phyloP scores from a whole-genome alignment of 176 grass and related monocot genomes.

The Saccharum officinarum region DNA sequence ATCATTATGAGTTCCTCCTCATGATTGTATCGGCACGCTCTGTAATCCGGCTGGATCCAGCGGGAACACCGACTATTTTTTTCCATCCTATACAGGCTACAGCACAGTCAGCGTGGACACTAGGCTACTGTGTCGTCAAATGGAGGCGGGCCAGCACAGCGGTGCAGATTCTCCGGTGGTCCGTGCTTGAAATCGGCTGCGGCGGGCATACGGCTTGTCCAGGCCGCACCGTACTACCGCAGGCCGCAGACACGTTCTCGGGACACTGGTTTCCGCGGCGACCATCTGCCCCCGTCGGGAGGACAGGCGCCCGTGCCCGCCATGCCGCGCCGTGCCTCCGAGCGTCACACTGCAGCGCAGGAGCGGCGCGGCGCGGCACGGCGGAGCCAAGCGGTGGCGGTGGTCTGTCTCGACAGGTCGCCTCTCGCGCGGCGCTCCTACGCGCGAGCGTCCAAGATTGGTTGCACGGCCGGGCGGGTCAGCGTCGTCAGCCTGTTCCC shows the following conservation, averaged over 20 bases:
- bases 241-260: too few relatives aligned
- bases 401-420: not conserved
- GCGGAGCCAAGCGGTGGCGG: not conserved
- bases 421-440: not conserved
- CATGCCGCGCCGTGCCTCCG: not conserved
- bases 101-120: too few relatives aligned
- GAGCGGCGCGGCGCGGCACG: too few relatives aligned
- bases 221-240: not conserved
- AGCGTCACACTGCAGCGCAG: not conserved
- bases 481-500: not conserved
- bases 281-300: not conserved
- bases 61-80: not conserved
- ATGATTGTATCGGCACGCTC: too few relatives aligned
- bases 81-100: too few relatives aligned
- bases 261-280: too few relatives aligned
- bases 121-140: not conserved
- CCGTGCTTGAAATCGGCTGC: not conserved
- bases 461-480: not conserved
- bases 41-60: not conserved
- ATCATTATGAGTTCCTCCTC: too few relatives aligned
- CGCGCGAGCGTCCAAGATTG: slow-evolving; percentile 23
- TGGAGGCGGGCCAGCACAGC: not conserved
- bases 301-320: slow-evolving; percentile 2
- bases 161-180: not conserved
- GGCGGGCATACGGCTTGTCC: not conserved